Base-by-base conservation (phyloP, 1,284 basidiomycete genomes). In the Tilletia indica region DNA sequence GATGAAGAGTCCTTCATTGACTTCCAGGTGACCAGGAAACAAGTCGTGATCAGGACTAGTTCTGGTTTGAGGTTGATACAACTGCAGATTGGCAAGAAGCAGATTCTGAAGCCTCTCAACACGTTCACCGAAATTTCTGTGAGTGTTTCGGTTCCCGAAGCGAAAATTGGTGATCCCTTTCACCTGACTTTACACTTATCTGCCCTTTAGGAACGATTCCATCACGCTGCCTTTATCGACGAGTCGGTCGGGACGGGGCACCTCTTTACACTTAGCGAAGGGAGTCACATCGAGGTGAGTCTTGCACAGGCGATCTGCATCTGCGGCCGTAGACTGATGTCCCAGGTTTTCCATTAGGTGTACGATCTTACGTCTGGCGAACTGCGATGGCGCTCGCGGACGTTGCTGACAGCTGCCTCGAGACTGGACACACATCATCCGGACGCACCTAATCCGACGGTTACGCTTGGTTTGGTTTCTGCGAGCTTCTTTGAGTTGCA, bases 1-100 rank as follows among this genome's bases (percentile, higher is more conserved):
- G 38, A 64, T 9, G 61, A 64, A n/a, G 61, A 64, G 36, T 38
- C 61, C 61, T 64, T 64, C n/a, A 19, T 64, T 16, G 61, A 64
- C n/a, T 64, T 34, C 61, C 34, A 42, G 9, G 36, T 39, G 34
- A 42, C 36, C 14, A 64, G 36, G 61, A 34, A 38, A 34, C 61
- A 64, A 1, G 36, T 64, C 36, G 61, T 64, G 36, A 42, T 64
- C 19, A 34, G 61, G 16, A 64, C 61, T 6, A 42, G 36, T 16
- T 64, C 61, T 38, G 61, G 61, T 21, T 39, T 64, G 31, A 25
- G 61, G 16, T 4, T 64, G 8, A 38, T 64, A 11, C 61, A 64
- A 6, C 34, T 64, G 36, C 61, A 64, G 61, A 19, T 64, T 5
- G 61, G 61, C 61, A 64, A 64, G 36, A 64, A 42, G 34, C 31